These are phyloP conservation scores for Xylaria sp. DNA, from an alignment of 495 filamentous ascomycete species.

Conservation along the genomic window DNA sequence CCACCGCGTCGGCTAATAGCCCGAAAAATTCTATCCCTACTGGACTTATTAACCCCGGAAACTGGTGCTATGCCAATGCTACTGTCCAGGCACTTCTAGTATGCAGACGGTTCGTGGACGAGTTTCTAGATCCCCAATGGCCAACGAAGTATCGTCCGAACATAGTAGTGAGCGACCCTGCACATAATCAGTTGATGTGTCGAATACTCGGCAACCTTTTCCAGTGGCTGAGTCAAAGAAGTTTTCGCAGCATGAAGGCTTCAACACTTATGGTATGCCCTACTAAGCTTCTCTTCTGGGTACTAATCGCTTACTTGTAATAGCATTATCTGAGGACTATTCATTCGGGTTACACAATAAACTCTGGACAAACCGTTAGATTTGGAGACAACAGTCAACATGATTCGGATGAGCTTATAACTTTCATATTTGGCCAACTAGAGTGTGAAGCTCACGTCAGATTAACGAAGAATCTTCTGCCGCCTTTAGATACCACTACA, in stretches of 20 bases:
- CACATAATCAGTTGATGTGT: conserved; percentile 78
- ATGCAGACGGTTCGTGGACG: conserved; percentile 72
- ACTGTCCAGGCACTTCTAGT: conserved; percentile 83
- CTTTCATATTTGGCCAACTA: conserved; percentile 49
- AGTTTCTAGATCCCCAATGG: conserved; percentile 59
- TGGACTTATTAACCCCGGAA: conserved; percentile 80
- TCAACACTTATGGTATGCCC: conserved; percentile 69
- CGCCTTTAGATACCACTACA: conserved; percentile 34
- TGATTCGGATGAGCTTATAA: conserved; percentile 51
- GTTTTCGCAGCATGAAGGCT: conserved; percentile 59
- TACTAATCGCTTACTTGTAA: not conserved
- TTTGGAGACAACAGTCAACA: conserved; percentile 52
- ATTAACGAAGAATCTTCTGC: not conserved
- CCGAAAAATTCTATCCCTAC: conserved; percentile 47
- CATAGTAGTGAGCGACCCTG: conserved; percentile 68
- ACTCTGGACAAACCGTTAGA: conserved; percentile 22
- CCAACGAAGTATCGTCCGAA: conserved; percentile 43
- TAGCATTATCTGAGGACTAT: conserved; percentile 49
- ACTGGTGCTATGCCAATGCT: conserved; percentile 91
- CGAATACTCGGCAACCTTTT: conserved; percentile 78
- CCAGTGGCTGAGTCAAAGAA: conserved; percentile 70
- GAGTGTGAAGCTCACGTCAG: conserved; percentile 49
- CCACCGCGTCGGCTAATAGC: conserved; percentile 17
- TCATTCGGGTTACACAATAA: conserved; percentile 34
- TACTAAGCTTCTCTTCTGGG: not conserved